Percentiles rank a stretch among this genome's conserved stretches.
Evolutionary conservation across 2,329 filamentous ascomycete genomes (phyloP).

Genomic region (Talaromyces funiculosus): DNA sequence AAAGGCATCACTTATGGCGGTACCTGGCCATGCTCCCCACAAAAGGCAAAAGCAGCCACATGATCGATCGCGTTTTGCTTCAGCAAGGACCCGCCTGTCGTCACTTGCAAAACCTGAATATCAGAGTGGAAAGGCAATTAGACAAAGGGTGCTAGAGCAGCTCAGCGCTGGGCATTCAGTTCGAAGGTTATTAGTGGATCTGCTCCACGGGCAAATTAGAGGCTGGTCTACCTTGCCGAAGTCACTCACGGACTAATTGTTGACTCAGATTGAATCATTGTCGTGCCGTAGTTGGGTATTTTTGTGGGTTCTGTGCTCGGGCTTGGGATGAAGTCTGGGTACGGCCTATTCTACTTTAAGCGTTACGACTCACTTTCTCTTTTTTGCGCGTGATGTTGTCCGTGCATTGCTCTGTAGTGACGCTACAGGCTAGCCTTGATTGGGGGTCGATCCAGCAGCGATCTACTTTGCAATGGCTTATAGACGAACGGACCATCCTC

Average conservation of each 20-base stretch:
- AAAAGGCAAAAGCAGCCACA: constrained; percentile 16
- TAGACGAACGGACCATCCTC: background rate
- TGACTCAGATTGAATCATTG: constrained; percentile 2
- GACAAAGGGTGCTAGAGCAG: background rate
- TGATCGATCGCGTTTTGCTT: constrained; percentile 13
- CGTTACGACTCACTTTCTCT: constrained; percentile 5
- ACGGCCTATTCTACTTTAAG: background rate
- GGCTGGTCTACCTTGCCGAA: constrained; percentile 3
- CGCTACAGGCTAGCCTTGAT: constrained; percentile 5
- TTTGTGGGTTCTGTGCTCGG: constrained; percentile 6
- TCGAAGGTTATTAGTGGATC: constrained; percentile 4
- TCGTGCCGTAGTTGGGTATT: background rate
- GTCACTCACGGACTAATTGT: constrained; percentile 11
- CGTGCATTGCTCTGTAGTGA: constrained; percentile 11
- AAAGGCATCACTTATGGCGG: constrained; percentile 4
- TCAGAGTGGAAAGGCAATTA: background rate
- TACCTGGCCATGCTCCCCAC: constrained; percentile 15
- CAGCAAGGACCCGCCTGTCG: constrained; percentile 3
- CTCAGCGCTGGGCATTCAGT: constrained; percentile 6
- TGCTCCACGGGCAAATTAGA: background rate
- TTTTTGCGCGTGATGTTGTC: constrained; percentile 15
- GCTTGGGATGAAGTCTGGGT: constrained; percentile 6
- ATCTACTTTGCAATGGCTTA: background rate
- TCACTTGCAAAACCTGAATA: constrained; percentile 3
- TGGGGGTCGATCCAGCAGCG: constrained; percentile 8